phyloP scores from a whole-genome alignment of 441 rosid genomes.

The Pelargonium exstipulatum region DNA sequence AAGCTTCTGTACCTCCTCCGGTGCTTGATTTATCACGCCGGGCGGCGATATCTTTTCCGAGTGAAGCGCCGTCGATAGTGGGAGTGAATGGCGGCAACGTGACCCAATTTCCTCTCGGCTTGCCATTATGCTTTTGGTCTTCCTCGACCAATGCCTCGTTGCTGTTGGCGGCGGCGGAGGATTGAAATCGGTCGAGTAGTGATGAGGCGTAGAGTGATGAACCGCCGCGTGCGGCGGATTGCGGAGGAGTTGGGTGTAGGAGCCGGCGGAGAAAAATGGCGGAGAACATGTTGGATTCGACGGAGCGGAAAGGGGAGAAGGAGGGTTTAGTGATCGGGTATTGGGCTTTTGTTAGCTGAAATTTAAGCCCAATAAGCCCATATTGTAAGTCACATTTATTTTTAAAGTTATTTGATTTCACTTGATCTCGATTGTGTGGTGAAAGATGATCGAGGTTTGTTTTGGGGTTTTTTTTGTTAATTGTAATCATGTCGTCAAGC shows the following conservation, averaged over 20 bases:
- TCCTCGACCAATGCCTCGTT: not conserved
- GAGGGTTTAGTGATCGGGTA: too few relatives aligned
- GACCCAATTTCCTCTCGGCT: slow-evolving; percentile 50
- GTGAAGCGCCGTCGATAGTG: slow-evolving; percentile 35
- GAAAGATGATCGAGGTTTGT: too few relatives aligned
- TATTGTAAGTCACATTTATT: too few relatives aligned
- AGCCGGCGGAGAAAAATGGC: not conserved
- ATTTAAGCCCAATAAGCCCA: too few relatives aligned
- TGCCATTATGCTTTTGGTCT: slow-evolving; percentile 13
- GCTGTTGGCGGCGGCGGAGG: slow-evolving; percentile 4
- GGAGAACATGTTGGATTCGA: not conserved
- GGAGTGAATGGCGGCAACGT: slow-evolving; percentile 63
- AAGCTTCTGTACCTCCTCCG: not conserved
- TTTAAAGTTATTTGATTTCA: too few relatives aligned
- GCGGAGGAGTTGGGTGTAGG: not conserved
- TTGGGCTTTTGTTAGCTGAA: too few relatives aligned
- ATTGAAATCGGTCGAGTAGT: not conserved
- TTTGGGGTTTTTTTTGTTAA: too few relatives aligned
- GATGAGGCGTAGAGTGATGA: not conserved
- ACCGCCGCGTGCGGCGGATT: not conserved
- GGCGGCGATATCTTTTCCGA: slow-evolving; percentile 46
- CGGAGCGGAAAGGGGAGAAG: too few relatives aligned
- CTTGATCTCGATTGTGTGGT: too few relatives aligned
- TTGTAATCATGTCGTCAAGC: too few relatives aligned
- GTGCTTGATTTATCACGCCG: not conserved